Evolutionary conservation across 345 rosid species (phyloP).

Genomic region (Fremontodendron californicum): DNA sequence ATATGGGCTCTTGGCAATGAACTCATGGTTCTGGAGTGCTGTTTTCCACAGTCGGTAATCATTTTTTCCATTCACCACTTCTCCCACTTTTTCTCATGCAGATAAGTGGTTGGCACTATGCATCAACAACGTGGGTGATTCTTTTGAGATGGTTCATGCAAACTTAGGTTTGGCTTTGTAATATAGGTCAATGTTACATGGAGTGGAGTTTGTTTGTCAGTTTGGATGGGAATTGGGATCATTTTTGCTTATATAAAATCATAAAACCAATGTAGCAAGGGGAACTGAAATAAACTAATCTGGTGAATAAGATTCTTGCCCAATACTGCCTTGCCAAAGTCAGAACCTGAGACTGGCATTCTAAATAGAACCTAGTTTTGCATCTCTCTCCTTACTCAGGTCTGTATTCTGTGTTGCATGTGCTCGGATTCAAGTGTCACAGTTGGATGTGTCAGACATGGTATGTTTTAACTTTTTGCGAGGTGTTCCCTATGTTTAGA

Average conservation of each 20-base stretch:
- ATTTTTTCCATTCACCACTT: background rate
- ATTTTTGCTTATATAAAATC: background rate
- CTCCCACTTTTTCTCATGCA: background rate
- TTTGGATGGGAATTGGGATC: background rate
- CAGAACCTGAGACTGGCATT: background rate
- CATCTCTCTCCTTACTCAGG: background rate
- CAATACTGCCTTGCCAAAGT: background rate
- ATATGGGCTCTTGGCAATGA: constrained; percentile 54
- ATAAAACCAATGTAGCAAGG: background rate
- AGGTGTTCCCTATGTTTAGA: background rate
- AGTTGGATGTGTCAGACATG: background rate
- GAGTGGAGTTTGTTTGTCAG: background rate
- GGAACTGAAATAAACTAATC: background rate
- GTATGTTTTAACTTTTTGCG: background rate
- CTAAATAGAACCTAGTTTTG: background rate
- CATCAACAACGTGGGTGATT: background rate
- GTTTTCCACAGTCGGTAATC: constrained; percentile 70
- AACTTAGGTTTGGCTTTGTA: background rate
- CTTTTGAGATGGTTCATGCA: background rate
- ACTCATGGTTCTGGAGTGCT: constrained; percentile 80
- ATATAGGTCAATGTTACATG: background rate
- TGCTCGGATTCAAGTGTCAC: background rate
- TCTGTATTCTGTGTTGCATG: background rate
- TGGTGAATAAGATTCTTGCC: background rate
- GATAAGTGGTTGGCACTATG: background rate